Evolutionary conservation across 768 basidiomycete species (phyloP).

Genomic region (Boletus reticuloceps): DNA sequence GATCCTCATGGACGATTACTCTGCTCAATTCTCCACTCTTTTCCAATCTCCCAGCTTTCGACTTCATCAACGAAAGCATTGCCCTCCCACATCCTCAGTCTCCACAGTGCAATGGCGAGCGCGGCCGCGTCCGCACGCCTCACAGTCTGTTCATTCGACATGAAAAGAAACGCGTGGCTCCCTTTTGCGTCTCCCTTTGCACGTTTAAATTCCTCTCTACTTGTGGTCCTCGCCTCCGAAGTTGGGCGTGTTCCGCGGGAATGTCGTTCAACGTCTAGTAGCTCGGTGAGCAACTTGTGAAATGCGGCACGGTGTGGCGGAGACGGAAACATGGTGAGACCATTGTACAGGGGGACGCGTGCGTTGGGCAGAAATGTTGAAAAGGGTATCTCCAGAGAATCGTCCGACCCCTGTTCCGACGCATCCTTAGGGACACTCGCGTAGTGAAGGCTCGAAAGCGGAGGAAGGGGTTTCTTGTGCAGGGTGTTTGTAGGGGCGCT

Average conservation of each 20-base stretch:
- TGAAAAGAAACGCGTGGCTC: constrained; percentile 71
- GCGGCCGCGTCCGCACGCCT: constrained; percentile 59
- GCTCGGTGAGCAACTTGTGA: constrained; percentile 43
- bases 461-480: constrained; percentile 22
- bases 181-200: constrained; percentile 38
- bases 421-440: not conserved
- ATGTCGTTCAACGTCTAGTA: constrained; percentile 48
- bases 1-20: constrained; percentile 3
- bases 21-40: constrained; percentile 23
- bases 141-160: constrained; percentile 47
- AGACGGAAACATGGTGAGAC: constrained; percentile 60
- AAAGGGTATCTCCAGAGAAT: constrained; percentile 5
- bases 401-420: not conserved
- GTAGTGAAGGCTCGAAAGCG: constrained; percentile 25
- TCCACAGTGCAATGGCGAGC: constrained; percentile 74
- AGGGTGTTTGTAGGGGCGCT: not conserved
- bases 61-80: constrained; percentile 20
- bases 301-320: constrained; percentile 59
- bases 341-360: constrained; percentile 67
- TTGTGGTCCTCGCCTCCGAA: not conserved
- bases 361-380: constrained; percentile 30
- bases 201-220: not conserved
- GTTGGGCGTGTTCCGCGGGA: constrained; percentile 10
- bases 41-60: constrained; percentile 38
- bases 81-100: constrained; percentile 75